A percentile compares a stretch with the other conserved stretches of the same genome.
These are phyloP conservation scores for Phaeosphaeriaceae sp. DNA, from an alignment of 2,329 filamentous ascomycete species.

Conservation along the genomic window DNA sequence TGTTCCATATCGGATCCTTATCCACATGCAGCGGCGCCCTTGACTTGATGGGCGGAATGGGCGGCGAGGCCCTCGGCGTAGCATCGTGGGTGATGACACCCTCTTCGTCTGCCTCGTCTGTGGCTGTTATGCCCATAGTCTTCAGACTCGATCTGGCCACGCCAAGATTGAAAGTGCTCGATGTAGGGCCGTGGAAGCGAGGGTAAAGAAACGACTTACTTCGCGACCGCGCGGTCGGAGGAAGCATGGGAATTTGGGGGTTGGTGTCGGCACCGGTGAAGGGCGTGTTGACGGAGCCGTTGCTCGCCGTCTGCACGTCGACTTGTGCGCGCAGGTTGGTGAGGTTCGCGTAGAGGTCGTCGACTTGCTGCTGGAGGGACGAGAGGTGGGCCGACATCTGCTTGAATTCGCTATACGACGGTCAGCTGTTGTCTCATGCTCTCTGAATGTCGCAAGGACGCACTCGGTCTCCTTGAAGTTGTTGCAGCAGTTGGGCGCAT, in stretches of 20 bases:
- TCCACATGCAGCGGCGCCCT: conserved; percentile 49
- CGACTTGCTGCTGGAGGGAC: conserved; percentile 83
- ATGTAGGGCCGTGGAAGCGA: conserved; percentile 84
- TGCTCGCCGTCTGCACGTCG: conserved; percentile 38
- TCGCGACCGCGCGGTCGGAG: conserved; percentile 48
- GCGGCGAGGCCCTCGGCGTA: conserved; percentile 58
- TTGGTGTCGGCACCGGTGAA: conserved; percentile 38
- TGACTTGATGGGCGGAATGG: conserved; percentile 24
- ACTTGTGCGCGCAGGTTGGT: conserved; percentile 67
- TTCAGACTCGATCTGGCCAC: conserved; percentile 86
- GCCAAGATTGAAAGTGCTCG: conserved; percentile 82
- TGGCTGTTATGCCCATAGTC: conserved; percentile 82
- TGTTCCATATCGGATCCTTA: conserved; percentile 81
- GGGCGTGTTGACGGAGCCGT: conserved; percentile 37
- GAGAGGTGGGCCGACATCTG: conserved; percentile 77
- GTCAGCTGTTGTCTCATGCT: conserved; percentile 11
- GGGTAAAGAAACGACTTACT: conserved; percentile 56
- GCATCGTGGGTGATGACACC: conserved; percentile 59
- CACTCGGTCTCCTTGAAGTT: conserved; percentile 89
- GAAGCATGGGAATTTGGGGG: conserved; percentile 41
- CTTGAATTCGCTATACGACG: conserved; percentile 71
- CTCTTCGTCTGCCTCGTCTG: conserved; percentile 69
- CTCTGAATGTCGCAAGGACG: conserved; percentile 17
- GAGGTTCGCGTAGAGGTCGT: conserved; percentile 75
- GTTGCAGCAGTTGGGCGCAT: conserved; percentile 74